A percentile compares a stretch with the other conserved stretches of the same genome.
Conservation (phyloP, 1,284 basidiomycete species). For the Puccinia coronata region DNA sequence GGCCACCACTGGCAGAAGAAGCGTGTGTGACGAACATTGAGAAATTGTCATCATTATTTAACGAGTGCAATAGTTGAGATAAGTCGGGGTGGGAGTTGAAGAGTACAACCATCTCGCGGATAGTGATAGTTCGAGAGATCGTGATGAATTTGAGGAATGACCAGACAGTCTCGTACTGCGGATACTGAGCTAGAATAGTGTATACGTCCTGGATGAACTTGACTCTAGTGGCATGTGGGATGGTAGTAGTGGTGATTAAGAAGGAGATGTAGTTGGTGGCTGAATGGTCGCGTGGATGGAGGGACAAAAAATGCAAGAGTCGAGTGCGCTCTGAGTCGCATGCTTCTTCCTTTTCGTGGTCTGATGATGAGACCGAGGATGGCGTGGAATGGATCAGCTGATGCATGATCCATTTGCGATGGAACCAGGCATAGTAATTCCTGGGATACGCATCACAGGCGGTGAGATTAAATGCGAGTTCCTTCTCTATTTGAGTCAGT, state of each 20-base stretch:
- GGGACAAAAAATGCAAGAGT: neutral
- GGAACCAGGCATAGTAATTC: slow-evolving; percentile 40
- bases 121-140: neutral
- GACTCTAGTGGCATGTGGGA: neutral
- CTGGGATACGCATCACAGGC: slow-evolving; percentile 27
- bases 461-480: slow-evolving; percentile 20
- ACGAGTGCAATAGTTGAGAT: neutral
- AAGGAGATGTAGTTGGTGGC: slow-evolving; percentile 30
- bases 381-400: neutral
- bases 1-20: neutral
- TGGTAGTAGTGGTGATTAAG: neutral
- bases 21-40: neutral
- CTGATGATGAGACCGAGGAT: neutral
- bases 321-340: neutral
- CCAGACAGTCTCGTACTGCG: slow-evolving; percentile 25
- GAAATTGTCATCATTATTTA: neutral
- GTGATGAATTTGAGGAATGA: neutral
- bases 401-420: slow-evolving; percentile 32
- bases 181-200: neutral
- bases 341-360: too few species aligned
- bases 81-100: neutral
- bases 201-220: neutral
- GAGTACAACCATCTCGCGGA: neutral
- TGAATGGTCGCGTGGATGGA: slow-evolving; percentile 40
- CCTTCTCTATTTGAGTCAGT: neutral